These are phyloP conservation scores for Asterionellopsis glacialis DNA, from an alignment of 108 stramenopile species.

Conservation along the genomic window DNA sequence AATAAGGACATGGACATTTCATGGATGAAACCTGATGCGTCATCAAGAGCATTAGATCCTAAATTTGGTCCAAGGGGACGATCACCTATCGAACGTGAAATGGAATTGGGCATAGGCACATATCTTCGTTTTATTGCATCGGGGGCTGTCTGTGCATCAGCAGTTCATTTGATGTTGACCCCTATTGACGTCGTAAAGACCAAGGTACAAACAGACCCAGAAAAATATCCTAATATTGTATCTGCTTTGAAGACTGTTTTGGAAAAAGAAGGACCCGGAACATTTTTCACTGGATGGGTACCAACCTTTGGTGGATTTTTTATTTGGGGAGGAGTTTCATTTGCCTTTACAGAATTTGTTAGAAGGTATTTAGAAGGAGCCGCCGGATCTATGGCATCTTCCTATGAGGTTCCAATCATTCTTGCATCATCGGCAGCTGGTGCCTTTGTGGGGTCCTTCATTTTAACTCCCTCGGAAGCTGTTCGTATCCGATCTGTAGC, in stretches of 20 bases:
- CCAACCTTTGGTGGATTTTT: conserved; percentile 85
- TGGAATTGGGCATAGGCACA: conserved; percentile 44
- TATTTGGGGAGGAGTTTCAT: conserved; percentile 56
- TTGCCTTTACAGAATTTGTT: conserved; percentile 69
- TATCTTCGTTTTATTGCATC: conserved; percentile 65
- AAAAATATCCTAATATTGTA: conserved; percentile 55
- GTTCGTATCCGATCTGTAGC: conserved; percentile 63
- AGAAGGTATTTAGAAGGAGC: conserved; percentile 36
- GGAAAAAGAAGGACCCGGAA: conserved; percentile 40
- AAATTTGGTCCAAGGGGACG: conserved; percentile 80
- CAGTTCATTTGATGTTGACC: conserved; percentile 68
- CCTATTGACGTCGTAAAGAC: conserved; percentile 78
- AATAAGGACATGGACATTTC: conserved; percentile 29
- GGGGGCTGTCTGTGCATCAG: conserved; percentile 70
- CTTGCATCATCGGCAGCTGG: conserved; percentile 27
- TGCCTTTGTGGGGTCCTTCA: conserved; percentile 50
- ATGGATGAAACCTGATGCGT: conserved; percentile 18
- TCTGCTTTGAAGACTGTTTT: conserved; percentile 52
- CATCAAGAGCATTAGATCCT: conserved; percentile 57
- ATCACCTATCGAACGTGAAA: conserved; percentile 81
- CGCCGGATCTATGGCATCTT: conserved; percentile 18
- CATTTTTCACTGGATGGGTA: conserved; percentile 80
- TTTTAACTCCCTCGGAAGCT: conserved; percentile 64
- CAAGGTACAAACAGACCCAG: conserved; percentile 82
- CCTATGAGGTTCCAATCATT: conserved; percentile 48